Base-by-base conservation (phyloP, 768 basidiomycete species). In the Porphyrellus cyaneotinctus region DNA sequence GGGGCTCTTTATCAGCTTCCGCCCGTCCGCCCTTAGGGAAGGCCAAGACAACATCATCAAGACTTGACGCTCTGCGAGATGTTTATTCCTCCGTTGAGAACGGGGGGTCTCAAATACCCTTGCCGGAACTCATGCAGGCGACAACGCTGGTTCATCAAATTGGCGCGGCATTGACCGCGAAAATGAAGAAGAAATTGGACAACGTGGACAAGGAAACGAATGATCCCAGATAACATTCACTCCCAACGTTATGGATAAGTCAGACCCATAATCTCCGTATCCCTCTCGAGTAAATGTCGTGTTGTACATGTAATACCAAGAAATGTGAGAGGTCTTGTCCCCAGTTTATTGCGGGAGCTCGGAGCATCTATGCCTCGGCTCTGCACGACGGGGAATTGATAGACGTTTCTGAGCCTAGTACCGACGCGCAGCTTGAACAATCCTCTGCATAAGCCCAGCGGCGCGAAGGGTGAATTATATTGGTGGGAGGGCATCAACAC, bases 81-180 rank as follows among this genome's bases (percentile, higher is more conserved):
- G 75, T 78, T 12, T 78, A 77, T 52, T 71, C 72, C 10, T 72
- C 73, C 12, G 59, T 83, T 14, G 56, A 68, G 9, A 69, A 71
- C 13, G 74, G 73, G 10, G 74, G 67, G 9, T 80, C 80, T 18
- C 81, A 83, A 51, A 70, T 78, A 30, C 71, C 77, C 15, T 65
- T 77, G 23, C 68, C 77, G 22, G 80, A 82, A 55, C 70, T 83
- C 14, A 56, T 78, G 14, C 73, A 75, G 24, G 79, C 78, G 10
- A 72, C 74, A 17, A 69, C 61, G 32, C 57, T 81, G 28, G 74
- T 77, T 6, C 72, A 78, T 55, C 69, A 74, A 58, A 76, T 84
- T 17, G 75, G 76, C 35, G 66, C 70, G 15, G 69, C 70, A 28
- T 58, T 83, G 53, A 78, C 74, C 28, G 76, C 78, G 54, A 72